Conservation (phyloP, 1,284 basidiomycete genomes). For the Xerocomus cyaneibrunnescens region DNA sequence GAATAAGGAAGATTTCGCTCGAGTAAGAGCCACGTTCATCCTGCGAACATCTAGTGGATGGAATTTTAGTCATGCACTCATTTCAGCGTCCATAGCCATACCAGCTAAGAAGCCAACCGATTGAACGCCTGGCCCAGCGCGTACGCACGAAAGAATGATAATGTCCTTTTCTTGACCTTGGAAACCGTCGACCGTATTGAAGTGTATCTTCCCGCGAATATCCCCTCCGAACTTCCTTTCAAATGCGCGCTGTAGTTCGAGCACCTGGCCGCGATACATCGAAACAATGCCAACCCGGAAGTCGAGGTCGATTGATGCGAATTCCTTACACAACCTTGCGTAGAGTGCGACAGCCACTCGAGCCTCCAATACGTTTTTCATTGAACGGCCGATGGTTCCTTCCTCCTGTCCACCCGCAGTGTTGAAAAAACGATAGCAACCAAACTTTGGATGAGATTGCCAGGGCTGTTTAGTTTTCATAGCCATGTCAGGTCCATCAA, state of each 20-base stretch:
- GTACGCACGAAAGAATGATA: slow-evolving; percentile 93
- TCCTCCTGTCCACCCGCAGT: slow-evolving; percentile 63
- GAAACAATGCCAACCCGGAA: slow-evolving; percentile 88
- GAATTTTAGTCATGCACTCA: slow-evolving; percentile 11
- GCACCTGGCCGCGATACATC: slow-evolving; percentile 94
- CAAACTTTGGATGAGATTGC: slow-evolving; percentile 81
- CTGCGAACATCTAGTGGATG: slow-evolving; percentile 66
- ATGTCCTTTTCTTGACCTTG: slow-evolving; percentile 98
- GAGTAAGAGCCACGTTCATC: slow-evolving; percentile 98
- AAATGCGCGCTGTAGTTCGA: slow-evolving; percentile 76
- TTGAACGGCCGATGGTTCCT: slow-evolving; percentile 62
- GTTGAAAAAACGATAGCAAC: slow-evolving; percentile 90
- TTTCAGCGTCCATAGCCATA: slow-evolving; percentile 30
- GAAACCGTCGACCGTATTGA: slow-evolving; percentile 98
- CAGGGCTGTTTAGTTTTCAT: slow-evolving; percentile 82
- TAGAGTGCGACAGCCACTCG: slow-evolving; percentile 81
- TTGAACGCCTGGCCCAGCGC: slow-evolving; percentile 79
- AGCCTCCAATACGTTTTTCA: slow-evolving; percentile 79
- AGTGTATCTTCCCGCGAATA: slow-evolving; percentile 78
- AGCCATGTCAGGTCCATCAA: slow-evolving; percentile 90
- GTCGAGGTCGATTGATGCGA: slow-evolving; percentile 63
- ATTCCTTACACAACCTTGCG: slow-evolving; percentile 69
- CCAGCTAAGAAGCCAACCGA: slow-evolving; percentile 89
- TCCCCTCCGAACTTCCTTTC: slow-evolving; percentile 69
- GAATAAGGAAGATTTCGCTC: slow-evolving; percentile 93